Percentiles rank a stretch among this genome's conserved stretches.
Conservation (phyloP, 2,329 filamentous ascomycete species). For the Colletotrichum eleusines region DNA sequence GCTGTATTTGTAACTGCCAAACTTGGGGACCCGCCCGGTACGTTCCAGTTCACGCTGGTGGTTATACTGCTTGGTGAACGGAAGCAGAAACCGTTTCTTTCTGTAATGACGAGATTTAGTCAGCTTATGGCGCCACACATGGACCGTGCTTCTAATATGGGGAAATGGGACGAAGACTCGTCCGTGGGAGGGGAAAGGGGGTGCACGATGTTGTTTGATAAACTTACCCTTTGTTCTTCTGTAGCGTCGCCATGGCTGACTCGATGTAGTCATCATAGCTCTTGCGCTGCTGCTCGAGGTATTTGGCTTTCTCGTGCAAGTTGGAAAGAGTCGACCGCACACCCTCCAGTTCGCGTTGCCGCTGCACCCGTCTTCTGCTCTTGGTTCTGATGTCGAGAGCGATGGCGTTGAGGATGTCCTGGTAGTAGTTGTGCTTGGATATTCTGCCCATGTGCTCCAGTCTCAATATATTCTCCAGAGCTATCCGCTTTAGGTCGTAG, state of each 20-base stretch:
- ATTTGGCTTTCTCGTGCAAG: slow-evolving; percentile 87
- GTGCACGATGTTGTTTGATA: not conserved
- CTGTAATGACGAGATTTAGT: slow-evolving; percentile 54
- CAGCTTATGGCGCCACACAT: slow-evolving; percentile 41
- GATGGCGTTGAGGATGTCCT: slow-evolving; percentile 97
- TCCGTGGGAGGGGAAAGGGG: not conserved
- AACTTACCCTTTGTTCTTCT: slow-evolving; percentile 90
- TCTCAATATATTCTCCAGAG: slow-evolving; percentile 91
- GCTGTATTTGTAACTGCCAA: slow-evolving; percentile 97
- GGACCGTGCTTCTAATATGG: slow-evolving; percentile 40
- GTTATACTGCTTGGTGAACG: slow-evolving; percentile 98
- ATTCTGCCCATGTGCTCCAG: slow-evolving; percentile 91
- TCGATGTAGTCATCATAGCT: slow-evolving; percentile 99
- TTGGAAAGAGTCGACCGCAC: slow-evolving; percentile 81
- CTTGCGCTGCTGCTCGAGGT: slow-evolving; percentile 94
- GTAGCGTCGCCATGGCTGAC: slow-evolving; percentile 95
- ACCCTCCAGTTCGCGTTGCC: slow-evolving; percentile 89
- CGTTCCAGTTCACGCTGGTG: slow-evolving; percentile 96
- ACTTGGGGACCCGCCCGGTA: slow-evolving; percentile 90
- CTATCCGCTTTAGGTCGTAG: slow-evolving; percentile 90
- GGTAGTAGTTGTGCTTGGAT: slow-evolving; percentile 91
- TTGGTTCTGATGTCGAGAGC: slow-evolving; percentile 97
- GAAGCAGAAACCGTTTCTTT: slow-evolving; percentile 93
- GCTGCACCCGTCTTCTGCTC: slow-evolving; percentile 90
- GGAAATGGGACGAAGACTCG: slow-evolving; percentile 4